phyloP scores from a whole-genome alignment of 768 basidiomycete species.

The Kondoa malvinella region DNA sequence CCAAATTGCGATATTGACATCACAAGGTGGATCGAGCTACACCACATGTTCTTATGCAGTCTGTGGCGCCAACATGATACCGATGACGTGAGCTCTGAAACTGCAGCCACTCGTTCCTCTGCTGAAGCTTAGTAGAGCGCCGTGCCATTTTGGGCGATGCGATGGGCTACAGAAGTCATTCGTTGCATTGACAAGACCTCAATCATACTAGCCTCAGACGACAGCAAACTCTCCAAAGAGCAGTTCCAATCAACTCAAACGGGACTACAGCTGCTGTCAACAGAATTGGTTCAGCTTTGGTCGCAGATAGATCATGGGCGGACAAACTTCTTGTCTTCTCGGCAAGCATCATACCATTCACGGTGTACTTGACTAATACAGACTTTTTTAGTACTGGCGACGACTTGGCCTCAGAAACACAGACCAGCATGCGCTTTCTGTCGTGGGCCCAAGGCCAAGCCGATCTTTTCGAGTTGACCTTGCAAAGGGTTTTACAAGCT shows the following conservation, averaged over 20 bases:
- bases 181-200: neutral
- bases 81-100: neutral
- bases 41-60: neutral
- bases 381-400: neutral
- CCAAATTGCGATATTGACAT: neutral
- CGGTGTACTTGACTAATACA: no score
- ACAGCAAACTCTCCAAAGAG: no score
- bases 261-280: neutral
- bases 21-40: neutral
- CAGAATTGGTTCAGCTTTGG: neutral
- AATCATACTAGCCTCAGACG: neutral
- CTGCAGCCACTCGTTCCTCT: neutral
- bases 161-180: neutral
- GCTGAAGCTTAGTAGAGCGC: neutral
- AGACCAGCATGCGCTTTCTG: neutral
- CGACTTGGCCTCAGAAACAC: neutral
- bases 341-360: neutral
- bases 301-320: neutral
- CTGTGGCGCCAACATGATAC: neutral
- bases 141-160: neutral
- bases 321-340: neutral
- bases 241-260: no score
- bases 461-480: constrained; percentile 6
- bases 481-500: constrained; percentile 38
- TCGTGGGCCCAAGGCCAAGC: neutral